phyloP scores from a whole-genome alignment of 108 stramenopile genomes.

The Skeletonema grethae region DNA sequence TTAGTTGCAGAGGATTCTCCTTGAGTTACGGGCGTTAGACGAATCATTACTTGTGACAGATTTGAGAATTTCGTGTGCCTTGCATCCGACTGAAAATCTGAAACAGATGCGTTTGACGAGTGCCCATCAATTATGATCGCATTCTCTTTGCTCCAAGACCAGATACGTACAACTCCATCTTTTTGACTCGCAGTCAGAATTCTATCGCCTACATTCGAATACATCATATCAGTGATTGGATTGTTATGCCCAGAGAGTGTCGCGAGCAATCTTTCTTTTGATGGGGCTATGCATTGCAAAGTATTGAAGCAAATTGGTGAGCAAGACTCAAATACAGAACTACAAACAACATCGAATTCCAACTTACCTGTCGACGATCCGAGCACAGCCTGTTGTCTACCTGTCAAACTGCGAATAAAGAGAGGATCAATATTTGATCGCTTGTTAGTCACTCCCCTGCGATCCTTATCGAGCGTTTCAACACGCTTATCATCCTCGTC shows the following conservation, averaged over 20 bases:
- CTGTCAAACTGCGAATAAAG: conserved; percentile 3
- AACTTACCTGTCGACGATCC: conserved; percentile 13
- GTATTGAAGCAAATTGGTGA: conserved; percentile 3
- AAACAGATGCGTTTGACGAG: conserved; percentile 20
- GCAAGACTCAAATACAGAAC: conserved; percentile 1
- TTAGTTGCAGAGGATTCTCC: background rate
- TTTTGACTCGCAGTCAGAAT: conserved; percentile 85
- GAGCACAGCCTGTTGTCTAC: conserved; percentile 6
- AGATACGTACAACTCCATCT: conserved; percentile 81
- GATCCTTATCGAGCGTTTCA: conserved; percentile 44
- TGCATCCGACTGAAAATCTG: conserved; percentile 23
- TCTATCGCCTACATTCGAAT: conserved; percentile 74
- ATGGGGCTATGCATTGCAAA: conserved; percentile 23
- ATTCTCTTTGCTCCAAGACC: conserved; percentile 62
- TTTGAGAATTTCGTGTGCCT: conserved; percentile 24
- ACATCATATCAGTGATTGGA: conserved; percentile 82
- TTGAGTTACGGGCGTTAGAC: conserved; percentile 16
- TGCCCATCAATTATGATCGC: conserved; percentile 27
- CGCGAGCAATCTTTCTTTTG: conserved; percentile 55
- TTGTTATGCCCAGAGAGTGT: conserved; percentile 78
- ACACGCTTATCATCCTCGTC: conserved; percentile 67
- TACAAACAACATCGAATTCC: background rate
- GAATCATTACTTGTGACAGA: conserved; percentile 37
- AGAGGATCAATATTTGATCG: conserved; percentile 8
- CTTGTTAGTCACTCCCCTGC: conserved; percentile 15